Evolutionary conservation across 495 filamentous ascomycete species (phyloP).

Genomic region (Talaromyces nanjingensis): DNA sequence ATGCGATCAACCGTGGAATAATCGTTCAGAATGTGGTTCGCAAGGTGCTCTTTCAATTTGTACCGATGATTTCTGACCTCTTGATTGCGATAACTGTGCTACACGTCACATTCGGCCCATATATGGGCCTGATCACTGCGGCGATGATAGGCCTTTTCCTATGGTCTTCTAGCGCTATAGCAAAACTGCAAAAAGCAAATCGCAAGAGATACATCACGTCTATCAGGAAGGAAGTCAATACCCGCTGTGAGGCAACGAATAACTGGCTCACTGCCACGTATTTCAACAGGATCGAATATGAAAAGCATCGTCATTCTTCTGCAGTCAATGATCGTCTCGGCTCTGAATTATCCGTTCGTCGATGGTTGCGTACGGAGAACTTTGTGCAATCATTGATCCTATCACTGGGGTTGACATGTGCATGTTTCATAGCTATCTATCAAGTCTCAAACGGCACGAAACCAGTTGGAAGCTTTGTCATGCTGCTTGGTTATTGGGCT

Average conservation of each 20-base stretch:
- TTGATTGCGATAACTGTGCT: constrained; percentile 62
- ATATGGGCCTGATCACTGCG: constrained; percentile 65
- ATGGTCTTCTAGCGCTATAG: constrained; percentile 51
- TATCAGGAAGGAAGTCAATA: constrained; percentile 46
- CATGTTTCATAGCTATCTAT: constrained; percentile 61
- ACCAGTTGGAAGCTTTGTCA: constrained; percentile 64
- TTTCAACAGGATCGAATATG: constrained; percentile 65
- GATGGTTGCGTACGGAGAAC: background rate
- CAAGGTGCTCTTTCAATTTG: constrained; percentile 56
- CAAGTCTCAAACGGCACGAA: constrained; percentile 49
- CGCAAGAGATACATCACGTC: constrained; percentile 24
- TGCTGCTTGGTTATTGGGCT: constrained; percentile 64
- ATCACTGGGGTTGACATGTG: constrained; percentile 53
- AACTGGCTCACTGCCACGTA: constrained; percentile 63
- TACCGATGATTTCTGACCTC: constrained; percentile 68
- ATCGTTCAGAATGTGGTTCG: constrained; percentile 59
- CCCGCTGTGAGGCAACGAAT: constrained; percentile 56
- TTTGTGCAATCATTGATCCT: constrained; percentile 54
- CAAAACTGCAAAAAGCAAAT: constrained; percentile 30
- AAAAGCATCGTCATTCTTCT: constrained; percentile 51
- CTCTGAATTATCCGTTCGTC: background rate
- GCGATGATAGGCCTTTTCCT: constrained; percentile 56
- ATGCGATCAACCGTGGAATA: constrained; percentile 58
- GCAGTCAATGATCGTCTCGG: constrained; percentile 23
- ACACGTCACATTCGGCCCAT: constrained; percentile 61